Evolutionary conservation across 305 asterid genomes (phyloP).

Genomic region (Fraxinus sp.): DNA sequence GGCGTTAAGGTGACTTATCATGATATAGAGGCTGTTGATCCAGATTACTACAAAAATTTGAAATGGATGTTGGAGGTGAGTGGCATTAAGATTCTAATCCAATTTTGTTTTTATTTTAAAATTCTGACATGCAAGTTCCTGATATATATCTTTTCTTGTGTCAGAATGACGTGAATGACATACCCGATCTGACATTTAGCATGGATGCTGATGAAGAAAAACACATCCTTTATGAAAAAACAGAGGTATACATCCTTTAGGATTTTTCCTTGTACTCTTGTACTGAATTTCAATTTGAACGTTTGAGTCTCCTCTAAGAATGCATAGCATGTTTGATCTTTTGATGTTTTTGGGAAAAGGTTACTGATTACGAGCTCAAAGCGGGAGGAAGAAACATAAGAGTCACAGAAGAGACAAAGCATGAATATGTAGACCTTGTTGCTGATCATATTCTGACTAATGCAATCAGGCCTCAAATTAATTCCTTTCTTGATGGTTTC

Average conservation of each 20-base stretch:
- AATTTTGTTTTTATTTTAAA: conserved; percentile 1
- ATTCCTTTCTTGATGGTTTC: conserved; percentile 92
- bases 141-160: conserved; percentile 27
- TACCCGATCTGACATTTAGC: conserved; percentile 96
- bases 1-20: conserved; percentile 99
- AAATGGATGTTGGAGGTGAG: conserved; percentile 99
- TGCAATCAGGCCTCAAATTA: conserved; percentile 98
- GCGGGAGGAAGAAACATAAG: conserved; percentile 98
- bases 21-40: conserved; percentile 99
- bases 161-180: conserved; percentile 96
- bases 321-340: conserved; percentile 18
- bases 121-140: conserved; percentile 21
- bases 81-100: conserved; percentile 15
- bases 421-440: conserved; percentile 96
- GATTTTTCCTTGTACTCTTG: conserved; percentile 1
- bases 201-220: conserved; percentile 99
- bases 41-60: conserved; percentile 95
- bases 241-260: conserved; percentile 61
- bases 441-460: conserved; percentile 97
- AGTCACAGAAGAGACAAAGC: conserved; percentile 98
- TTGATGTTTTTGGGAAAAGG: conserved; percentile 44
- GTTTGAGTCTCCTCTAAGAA: background rate
- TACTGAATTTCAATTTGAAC: conserved; percentile 2
- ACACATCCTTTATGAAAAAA: conserved; percentile 92
- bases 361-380: conserved; percentile 97